Base-by-base conservation (phyloP, 495 filamentous ascomycete genomes). In the Aspergillus conjunctus region DNA sequence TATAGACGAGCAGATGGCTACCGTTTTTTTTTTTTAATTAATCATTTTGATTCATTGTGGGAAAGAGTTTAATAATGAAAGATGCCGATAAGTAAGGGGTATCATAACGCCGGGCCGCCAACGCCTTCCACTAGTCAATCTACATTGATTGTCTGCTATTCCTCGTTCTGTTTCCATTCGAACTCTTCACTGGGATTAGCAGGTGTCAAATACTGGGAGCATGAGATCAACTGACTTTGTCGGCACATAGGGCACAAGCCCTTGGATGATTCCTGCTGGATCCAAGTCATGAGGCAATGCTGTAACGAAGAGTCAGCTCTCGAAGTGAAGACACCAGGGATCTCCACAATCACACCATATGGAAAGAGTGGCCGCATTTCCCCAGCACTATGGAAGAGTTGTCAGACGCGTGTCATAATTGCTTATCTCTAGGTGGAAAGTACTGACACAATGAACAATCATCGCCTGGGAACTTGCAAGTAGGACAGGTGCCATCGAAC, bases 171-270 rank as follows among this genome's bases (percentile, higher is more conserved):
- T 54, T 83, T 84, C 86, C 87, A 90, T 70, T 90, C 88, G 65
- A 91, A 91, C 69, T 85, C 88, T 90, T 18, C 53, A 64, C 20
- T n/a, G 32, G 11, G 10, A 21, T 76, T 68, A 77, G 68, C 31
- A 51, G 11, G 12, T 33, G 20, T 12, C 45, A 45, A 41, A 34
- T 8, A 30, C 10, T 57, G 49, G 34, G 17, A 37, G 17, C 21
- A 58, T 33, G 52, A 31, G 3, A 52, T 37, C 67, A 71, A 88
- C 74, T 82, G 26, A 94, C 91, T 93, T 73, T 97, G 94, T 53
- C 94, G 84, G 69, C 94, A 99, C 95, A 99, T 98, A 15, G 94
- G 94, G 73, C 94, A 99, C 48, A 96, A 85, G 15, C 92, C 94
- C 68, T 95, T 93, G 9, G 92, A 91, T 15, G 90, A 87, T 55